Evolutionary conservation across 2,329 filamentous ascomycete species (phyloP).

Genomic region (Diaporthe sp.): DNA sequence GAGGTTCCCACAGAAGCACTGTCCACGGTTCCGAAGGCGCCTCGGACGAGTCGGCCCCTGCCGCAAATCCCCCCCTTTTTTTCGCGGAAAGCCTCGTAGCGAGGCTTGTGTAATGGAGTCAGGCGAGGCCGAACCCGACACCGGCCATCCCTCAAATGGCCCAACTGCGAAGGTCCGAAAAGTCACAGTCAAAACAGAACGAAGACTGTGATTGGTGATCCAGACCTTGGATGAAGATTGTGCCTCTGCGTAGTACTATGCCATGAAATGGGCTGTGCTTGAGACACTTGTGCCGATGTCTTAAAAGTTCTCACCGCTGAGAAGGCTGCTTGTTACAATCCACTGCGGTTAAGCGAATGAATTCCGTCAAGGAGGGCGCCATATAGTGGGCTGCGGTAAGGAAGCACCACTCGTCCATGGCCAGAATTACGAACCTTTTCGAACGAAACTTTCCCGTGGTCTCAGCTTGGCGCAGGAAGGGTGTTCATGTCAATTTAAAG

Average conservation of each 20-base stretch:
- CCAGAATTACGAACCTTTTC: not conserved
- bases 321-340: too few relatives aligned
- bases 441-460: not conserved
- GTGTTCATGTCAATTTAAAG: too few relatives aligned
- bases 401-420: not conserved
- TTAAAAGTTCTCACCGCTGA: too few relatives aligned
- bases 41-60: not conserved
- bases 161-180: too few relatives aligned
- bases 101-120: not conserved
- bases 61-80: constrained; percentile 13
- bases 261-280: not conserved
- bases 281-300: not conserved
- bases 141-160: not conserved
- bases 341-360: too few relatives aligned
- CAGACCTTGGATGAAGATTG: not conserved
- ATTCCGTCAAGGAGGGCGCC: not conserved
- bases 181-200: too few relatives aligned
- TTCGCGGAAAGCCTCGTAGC: not conserved
- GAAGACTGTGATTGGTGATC: not conserved
- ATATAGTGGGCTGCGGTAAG: too few relatives aligned
- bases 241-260: not conserved
- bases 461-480: too few relatives aligned
- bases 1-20: not conserved
- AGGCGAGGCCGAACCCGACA: not conserved
- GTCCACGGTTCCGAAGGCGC: not conserved